Evolutionary conservation across 495 filamentous ascomycete species (phyloP), one percentile per base, ranked within the genome.

Genomic region (Amorphotheca resinae): DNA sequence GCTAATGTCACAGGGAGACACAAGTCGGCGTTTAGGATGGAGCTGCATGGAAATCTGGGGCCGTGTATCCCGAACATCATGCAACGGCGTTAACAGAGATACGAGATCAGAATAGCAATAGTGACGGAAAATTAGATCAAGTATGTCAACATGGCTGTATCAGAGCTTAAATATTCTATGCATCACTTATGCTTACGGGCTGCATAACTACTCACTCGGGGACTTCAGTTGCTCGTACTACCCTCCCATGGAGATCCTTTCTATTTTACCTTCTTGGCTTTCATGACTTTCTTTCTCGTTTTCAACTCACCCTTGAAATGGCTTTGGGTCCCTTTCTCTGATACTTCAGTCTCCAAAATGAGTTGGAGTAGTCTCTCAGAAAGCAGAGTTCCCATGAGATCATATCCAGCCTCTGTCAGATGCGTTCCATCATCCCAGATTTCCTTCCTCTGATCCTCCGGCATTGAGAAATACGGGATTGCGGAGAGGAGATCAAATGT

Each of bases 391-490:
- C 78, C 78, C 51, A 82, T 70, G 32, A 72, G 38, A 45, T 76
- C 64, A 59, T 82, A 80, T n/a, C 78, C 78, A 15, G 57, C 60
- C 3, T 65, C 53, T 4, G 68, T 76, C 34, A 79, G 62, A 59
- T 82, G 78, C n/a, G 79, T 41, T n/a, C 64, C 65, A 62, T 82
- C 77, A 48, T 76, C 69, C 69, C 74, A 79, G 38, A 75, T 69
- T 32, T 59, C 60, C 4, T 61, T 46, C 21, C 64, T 52, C 46
- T 68, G 63, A 4, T 58, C 40, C 7, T 62, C 53, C 3, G 59
- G 48, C 53, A 78, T 62, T 9, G 46, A 41, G 33, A 61, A 64
- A 51, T 69, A 79, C 0, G 76, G 72, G 2, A 81, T 47, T n/a
- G 56, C 59, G 1, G 49, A 51, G 42, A 65, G 51, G 15, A 82